Percentiles rank a stretch among this genome's conserved stretches.
These are phyloP conservation scores for Apiospora rasikravindrae DNA, from an alignment of 2,329 filamentous ascomycete genomes.

Conservation along the genomic window DNA sequence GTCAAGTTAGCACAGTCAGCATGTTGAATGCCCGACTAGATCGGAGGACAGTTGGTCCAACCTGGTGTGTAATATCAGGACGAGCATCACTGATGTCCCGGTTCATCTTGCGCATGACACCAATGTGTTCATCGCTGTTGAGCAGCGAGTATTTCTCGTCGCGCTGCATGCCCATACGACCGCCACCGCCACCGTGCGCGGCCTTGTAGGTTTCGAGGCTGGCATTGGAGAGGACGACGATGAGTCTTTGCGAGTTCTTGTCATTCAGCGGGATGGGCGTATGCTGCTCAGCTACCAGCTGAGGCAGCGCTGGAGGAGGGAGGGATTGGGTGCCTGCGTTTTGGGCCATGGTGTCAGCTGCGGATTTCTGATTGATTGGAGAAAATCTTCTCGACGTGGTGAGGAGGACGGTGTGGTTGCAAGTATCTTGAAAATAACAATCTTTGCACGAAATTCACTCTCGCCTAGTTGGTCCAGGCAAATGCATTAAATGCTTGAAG, in stretches of 20 bases:
- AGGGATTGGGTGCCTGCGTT: constrained; percentile 86
- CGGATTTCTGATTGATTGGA: background rate
- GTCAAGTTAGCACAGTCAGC: constrained; percentile 42
- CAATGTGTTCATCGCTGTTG: constrained; percentile 99
- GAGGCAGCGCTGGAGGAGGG: constrained; percentile 86
- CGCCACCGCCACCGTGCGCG: constrained; percentile 69
- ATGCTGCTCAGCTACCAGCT: constrained; percentile 92
- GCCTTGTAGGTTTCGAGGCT: constrained; percentile 98
- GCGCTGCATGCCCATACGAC: constrained; percentile 67
- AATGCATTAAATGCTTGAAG: background rate
- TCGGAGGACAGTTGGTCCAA: constrained; percentile 51
- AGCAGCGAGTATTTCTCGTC: constrained; percentile 97
- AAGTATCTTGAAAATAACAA: background rate
- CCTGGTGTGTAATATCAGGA: constrained; percentile 98
- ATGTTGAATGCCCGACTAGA: constrained; percentile 49
- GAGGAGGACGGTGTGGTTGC: background rate
- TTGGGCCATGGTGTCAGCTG: constrained; percentile 35
- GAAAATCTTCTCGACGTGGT: background rate
- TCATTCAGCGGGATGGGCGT: constrained; percentile 82
- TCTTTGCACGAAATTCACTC: background rate
- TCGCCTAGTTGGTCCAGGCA: background rate
- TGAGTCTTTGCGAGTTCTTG: constrained; percentile 88
- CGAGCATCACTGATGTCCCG: constrained; percentile 97
- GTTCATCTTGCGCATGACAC: constrained; percentile 99
- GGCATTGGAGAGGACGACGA: constrained; percentile 95